Base-by-base conservation (phyloP, 202 grass and related monocot species). In the Cymbopogon flexuosus region DNA sequence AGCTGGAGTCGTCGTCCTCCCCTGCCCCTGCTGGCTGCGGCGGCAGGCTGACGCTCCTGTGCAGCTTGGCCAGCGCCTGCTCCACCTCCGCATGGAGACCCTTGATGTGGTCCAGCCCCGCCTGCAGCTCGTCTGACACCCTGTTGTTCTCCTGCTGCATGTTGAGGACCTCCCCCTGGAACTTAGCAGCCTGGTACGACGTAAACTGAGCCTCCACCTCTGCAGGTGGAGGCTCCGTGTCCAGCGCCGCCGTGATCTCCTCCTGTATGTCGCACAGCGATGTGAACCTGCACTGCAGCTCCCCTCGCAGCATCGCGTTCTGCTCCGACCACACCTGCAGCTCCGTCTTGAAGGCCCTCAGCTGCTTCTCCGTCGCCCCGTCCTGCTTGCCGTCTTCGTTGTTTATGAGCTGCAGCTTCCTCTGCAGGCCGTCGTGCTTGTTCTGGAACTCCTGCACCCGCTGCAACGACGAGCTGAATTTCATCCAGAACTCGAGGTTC, bases 121-220 rank as follows among this genome's bases (percentile, higher is more conserved):
- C 86, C 56, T 88, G 85, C 41, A 97, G 72, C 83, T 94, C 94
- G 13, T 92, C 84, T 4, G 91, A 87, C 21, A 97, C 89, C 61
- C 80, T 73, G 59, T 89, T 97, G 76, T 97, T 94, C 83, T 97
- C 94, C 74, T 94, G 89, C 68, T 92, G 85, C 94, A 97, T 97
- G 75, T 90, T 94, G 30, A 97, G 84, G 27, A 97, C 86, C 84
- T 94, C 94, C 6, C 91, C 94, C 75, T 92, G 88, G 52, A 90
- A 97, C 79, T 92, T 92, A 41, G 86, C 94, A 0, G 91, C 94
- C 62, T 90, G 90, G 62, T 90, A 92, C 15, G 83, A 88, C 11
- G 86, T 92, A 75, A 97, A 89, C 54, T 23, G 59, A 2, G 63
- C 13, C 2, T 79, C 68, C 54, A 30, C 22, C 22, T 81, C 82